Conservation (phyloP, 2,329 filamentous ascomycete species). For the Cercospora zeae-maydis region DNA sequence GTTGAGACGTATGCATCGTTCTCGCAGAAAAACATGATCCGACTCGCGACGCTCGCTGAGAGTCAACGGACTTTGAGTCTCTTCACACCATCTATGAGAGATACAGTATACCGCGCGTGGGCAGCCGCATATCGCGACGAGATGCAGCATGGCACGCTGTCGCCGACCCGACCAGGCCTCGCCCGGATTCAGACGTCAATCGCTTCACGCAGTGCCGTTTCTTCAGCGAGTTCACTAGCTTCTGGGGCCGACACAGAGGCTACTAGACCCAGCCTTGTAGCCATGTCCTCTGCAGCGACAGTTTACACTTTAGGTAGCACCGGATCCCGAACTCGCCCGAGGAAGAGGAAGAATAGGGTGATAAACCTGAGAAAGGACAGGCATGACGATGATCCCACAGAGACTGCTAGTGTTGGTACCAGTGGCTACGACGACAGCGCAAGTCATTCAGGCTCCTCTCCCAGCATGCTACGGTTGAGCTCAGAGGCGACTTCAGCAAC, state of each 20-base stretch:
- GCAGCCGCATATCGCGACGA: conserved; percentile 74
- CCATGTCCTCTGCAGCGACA: conserved; percentile 53
- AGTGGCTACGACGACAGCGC: conserved; percentile 41
- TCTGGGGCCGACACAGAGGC: conserved; percentile 63
- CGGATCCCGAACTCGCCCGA: conserved; percentile 58
- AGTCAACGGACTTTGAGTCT: conserved; percentile 87
- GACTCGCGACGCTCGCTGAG: conserved; percentile 76
- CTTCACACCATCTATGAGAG: conserved; percentile 84
- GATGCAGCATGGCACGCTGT: conserved; percentile 37
- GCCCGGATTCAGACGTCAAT: conserved; percentile 47
- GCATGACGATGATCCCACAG: conserved; percentile 46
- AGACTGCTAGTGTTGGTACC: conserved; percentile 37
- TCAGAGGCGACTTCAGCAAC: conserved; percentile 51
- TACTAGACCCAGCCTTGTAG: conserved; percentile 66
- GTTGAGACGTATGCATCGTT: conserved; percentile 85
- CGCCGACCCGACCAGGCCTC: conserved; percentile 43
- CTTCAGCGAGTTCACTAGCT: conserved; percentile 54
- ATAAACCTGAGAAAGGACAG: conserved; percentile 70
- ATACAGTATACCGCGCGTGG: conserved; percentile 91
- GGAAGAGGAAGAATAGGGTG: conserved; percentile 79
- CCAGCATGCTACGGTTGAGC: conserved; percentile 52
- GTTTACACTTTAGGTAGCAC: conserved; percentile 56
- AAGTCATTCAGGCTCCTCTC: conserved; percentile 30
- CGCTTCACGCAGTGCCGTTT: conserved; percentile 55
- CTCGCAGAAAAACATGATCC: conserved; percentile 88